These are phyloP conservation scores for Spathaspora gorwiae DNA, from an alignment of 805 yeast genomes.

Conservation along the genomic window DNA sequence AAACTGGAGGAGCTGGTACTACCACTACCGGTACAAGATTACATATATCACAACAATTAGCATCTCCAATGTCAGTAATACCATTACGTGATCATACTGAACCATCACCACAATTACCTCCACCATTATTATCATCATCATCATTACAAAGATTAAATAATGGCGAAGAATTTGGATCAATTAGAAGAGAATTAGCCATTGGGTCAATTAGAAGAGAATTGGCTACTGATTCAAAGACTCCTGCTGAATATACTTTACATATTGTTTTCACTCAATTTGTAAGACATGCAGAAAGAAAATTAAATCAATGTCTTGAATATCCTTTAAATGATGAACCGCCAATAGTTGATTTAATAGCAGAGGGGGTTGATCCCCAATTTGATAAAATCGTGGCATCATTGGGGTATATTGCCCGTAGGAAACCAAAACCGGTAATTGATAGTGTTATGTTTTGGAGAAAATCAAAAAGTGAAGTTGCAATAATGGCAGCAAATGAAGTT, in stretches of 20 bases:
- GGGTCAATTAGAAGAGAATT: conserved; percentile 26
- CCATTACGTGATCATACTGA: conserved; percentile 15
- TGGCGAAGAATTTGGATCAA: conserved; percentile 21
- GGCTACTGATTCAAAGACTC: conserved; percentile 59
- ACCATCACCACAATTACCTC: conserved; percentile 37
- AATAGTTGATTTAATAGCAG: conserved; percentile 69
- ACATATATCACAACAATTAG: conserved; percentile 11
- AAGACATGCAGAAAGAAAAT: conserved; percentile 84
- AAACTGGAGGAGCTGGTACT: not conserved
- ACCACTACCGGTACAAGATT: not conserved
- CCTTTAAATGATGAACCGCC: conserved; percentile 74
- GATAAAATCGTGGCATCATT: conserved; percentile 81
- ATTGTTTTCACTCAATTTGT: conserved; percentile 94
- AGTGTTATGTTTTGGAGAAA: conserved; percentile 98
- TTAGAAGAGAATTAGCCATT: conserved; percentile 39
- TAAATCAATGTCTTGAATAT: conserved; percentile 64
- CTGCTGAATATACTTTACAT: conserved; percentile 89
- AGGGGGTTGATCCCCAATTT: conserved; percentile 81
- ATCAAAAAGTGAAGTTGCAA: conserved; percentile 81
- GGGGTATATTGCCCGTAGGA: conserved; percentile 84
- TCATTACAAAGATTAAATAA: conserved; percentile 17
- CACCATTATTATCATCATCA: conserved; percentile 23
- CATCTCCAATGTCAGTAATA: conserved; percentile 19
- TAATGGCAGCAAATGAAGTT: conserved; percentile 39
- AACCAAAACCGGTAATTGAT: conserved; percentile 94